Base-by-base conservation (phyloP, 2,329 filamentous ascomycete species). In the Penicillium sp. region DNA sequence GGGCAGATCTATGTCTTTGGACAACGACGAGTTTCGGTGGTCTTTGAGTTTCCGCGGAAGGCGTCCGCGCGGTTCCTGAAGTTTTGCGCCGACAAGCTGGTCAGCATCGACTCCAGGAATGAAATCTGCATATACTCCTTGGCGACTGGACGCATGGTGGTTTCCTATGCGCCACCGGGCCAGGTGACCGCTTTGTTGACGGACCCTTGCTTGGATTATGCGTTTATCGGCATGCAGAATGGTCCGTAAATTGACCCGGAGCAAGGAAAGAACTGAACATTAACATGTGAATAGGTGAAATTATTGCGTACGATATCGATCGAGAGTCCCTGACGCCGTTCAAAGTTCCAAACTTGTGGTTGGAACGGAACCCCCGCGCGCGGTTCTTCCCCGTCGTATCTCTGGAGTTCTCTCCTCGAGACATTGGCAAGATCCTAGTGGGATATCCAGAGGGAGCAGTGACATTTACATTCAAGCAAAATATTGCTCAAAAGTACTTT, bases 401-500 rank as follows among this genome's bases (percentile, higher is more conserved):
- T 17, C 79, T 99, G 69, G 86, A 91, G 59, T 82, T 97, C 66
- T 94, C 97, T 69, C 93, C 94, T 2, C 84, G 92, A 67, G 94
- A 99, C 71, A 90, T 97, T 63, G 94, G 94, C 5, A 92, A 91
- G 69, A 81, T 99, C 27, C 77, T 99, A 57, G 89, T 99, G 57
- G 93, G 89, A n/a, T 99, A 97, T 73, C 86, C 86, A 0, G 86
- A 93, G 64, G 94, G 94, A 15, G 92, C 90, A 6, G 91, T 91
- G 47, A 84, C 94, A 59, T 99, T 95, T 76, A 95, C 91, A 3
- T 95, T 99, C 81, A 97, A 99, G 78, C 89, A 95, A 73, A 93
- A 92, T 69, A 83, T 87, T 58, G 82, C 91, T 0, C 79, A 87
- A 47, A 88, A 89, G 62, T 95, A 86, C 75, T 92, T 96, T 67